phyloP scores from a whole-genome alignment of 139 green algal species.

The Mesotaenium endlicherianum region DNA sequence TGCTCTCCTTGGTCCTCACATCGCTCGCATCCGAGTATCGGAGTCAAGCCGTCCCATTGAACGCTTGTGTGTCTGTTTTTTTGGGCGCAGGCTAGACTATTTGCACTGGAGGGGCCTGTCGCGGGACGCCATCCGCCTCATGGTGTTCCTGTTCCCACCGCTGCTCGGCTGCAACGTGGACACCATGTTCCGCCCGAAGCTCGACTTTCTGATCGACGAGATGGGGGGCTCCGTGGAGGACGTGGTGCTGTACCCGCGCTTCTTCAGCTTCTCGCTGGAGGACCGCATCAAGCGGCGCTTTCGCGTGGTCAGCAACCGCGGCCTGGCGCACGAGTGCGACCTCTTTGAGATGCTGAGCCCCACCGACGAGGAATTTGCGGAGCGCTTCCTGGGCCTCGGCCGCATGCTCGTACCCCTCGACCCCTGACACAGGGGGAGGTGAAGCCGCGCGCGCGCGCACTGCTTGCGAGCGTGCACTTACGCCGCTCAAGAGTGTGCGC shows the following conservation, averaged over 20 bases:
- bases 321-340: not conserved
- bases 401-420: not conserved
- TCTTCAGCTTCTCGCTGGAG: slow-evolving; percentile 28
- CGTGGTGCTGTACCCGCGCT: slow-evolving; percentile 3
- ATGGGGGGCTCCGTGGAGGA: slow-evolving; percentile 20
- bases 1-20: too few species aligned
- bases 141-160: not conserved
- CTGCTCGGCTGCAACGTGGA: slow-evolving; percentile 6
- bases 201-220: slow-evolving; percentile 9
- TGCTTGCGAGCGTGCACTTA: too few species aligned
- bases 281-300: not conserved
- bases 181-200: not conserved
- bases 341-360: not conserved
- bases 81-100: not conserved
- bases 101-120: not conserved
- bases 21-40: too few species aligned
- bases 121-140: not conserved
- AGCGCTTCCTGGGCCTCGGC: not conserved
- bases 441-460: too few species aligned
- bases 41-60: too few species aligned
- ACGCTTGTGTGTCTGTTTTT: too few species aligned
- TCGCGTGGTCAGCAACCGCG: not conserved
- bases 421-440: too few species aligned
- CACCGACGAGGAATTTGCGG: not conserved
- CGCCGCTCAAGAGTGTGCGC: too few species aligned